These are phyloP conservation scores for Curvularia eragrostidis DNA, from an alignment of 2,329 filamentous ascomycete species.

Conservation along the genomic window DNA sequence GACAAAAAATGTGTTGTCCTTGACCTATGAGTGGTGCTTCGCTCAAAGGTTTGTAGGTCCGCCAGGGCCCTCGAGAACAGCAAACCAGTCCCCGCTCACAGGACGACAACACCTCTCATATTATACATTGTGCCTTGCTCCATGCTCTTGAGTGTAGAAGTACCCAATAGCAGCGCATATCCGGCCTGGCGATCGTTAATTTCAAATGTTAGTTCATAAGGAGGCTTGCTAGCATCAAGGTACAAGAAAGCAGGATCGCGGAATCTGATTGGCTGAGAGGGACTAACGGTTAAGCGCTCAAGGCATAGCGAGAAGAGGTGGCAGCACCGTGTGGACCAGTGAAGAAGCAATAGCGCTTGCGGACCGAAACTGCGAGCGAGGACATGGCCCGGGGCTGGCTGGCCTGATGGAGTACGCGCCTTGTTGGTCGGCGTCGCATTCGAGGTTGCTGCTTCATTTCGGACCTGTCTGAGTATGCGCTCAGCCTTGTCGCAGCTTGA, in stretches of 20 bases:
- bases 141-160: slow-evolving; percentile 6
- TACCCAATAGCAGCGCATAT: slow-evolving; percentile 30
- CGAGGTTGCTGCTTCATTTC: slow-evolving; percentile 14
- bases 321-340: slow-evolving; percentile 35
- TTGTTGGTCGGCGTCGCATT: slow-evolving; percentile 10
- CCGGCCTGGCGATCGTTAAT: slow-evolving; percentile 26
- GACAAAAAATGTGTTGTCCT: slow-evolving; percentile 23
- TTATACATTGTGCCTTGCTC: slow-evolving; percentile 28
- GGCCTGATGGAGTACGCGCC: slow-evolving; percentile 16
- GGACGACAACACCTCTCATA: slow-evolving; percentile 24
- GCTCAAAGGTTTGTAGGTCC: slow-evolving; percentile 26
- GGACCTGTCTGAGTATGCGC: slow-evolving; percentile 17
- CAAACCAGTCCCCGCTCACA: slow-evolving; percentile 30
- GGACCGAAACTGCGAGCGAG: slow-evolving; percentile 29
- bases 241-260: slow-evolving; percentile 8
- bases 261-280: slow-evolving; percentile 24
- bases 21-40: slow-evolving; percentile 14
- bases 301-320: slow-evolving; percentile 22
- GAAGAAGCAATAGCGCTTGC: slow-evolving; percentile 41
- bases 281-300: slow-evolving; percentile 31
- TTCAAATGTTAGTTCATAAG: slow-evolving; percentile 24
- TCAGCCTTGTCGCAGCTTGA: slow-evolving; percentile 8
- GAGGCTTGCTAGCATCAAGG: slow-evolving; percentile 30
- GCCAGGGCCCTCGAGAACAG: slow-evolving; percentile 27
- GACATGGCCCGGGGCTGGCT: slow-evolving; percentile 3